Evolutionary conservation across 2,329 filamentous ascomycete genomes (phyloP), one percentile per base, ranked within the genome.

Genomic region (Xylariaceae sp.): DNA sequence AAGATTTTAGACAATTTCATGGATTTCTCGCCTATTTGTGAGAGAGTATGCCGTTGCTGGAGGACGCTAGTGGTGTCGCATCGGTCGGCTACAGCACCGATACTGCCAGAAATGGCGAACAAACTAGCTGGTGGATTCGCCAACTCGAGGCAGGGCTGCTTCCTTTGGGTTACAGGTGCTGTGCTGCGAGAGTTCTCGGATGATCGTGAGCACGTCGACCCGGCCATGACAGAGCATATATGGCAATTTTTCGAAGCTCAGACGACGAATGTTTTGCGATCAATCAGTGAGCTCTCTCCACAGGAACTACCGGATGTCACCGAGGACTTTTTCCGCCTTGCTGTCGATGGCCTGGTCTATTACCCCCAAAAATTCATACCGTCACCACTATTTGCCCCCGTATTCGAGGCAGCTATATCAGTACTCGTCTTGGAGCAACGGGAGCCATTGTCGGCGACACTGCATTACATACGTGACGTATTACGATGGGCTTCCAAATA

Each of bases 41-140:
- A 98, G 70, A 79, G 91, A 32, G 81, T 98, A 19, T 97, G 91
- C 65, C 81, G 91, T 48, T 96, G 88, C 72, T 98, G 91, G 89
- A 81, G 94, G 49, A 87, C 91, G 62, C 96, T 97, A 87, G 81
- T 98, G 30, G 89, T 97, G 44, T 95, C 90, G 0, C 97, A 97
- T 65, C 81, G 93, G 51, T 93, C 85, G 2, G 86, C 86, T 38
- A 95, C 94, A 73, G 80, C 85, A 12, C 89, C 91, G 18, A 69
- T 98, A 34, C 75, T 98, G 34, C 86, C 87, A 1, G 78, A 81
- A 16, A 81, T 98, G 66, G 94, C 93, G 15, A 87, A 91, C 54
- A 94, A 91, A 64, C 78, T 98, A 43, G 88, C 88, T 1, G 77
- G 76, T 49, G 90, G 91, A 4, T 98, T 98, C 62, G 78, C 85